Evolutionary conservation across 805 yeast species (phyloP).

Genomic region (Candida lessepsii): DNA sequence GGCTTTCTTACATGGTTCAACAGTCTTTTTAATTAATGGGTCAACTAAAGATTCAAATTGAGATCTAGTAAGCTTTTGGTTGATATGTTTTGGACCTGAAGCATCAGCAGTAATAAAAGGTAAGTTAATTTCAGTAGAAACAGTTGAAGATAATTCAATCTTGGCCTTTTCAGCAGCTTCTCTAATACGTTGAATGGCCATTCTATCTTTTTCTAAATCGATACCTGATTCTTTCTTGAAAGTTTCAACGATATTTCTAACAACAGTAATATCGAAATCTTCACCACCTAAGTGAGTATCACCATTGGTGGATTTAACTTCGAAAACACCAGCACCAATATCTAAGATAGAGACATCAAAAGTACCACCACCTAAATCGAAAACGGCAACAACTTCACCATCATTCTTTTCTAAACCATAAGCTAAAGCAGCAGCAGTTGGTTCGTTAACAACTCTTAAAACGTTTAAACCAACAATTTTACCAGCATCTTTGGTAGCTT

Average conservation of each 20-base stretch:
- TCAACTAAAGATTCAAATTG: conserved; percentile 68
- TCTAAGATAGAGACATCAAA: conserved; percentile 95
- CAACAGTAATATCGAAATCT: conserved; percentile 84
- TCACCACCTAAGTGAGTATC: conserved; percentile 93
- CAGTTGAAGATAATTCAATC: conserved; percentile 77
- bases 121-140: conserved; percentile 70
- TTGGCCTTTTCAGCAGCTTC: conserved; percentile 90
- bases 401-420: conserved; percentile 86
- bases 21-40: conserved; percentile 67
- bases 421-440: conserved; percentile 92
- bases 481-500: conserved; percentile 96
- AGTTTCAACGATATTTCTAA: conserved; percentile 75
- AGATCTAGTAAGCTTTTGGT: conserved; percentile 64
- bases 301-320: conserved; percentile 97
- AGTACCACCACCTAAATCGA: conserved; percentile 99
- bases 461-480: conserved; percentile 93
- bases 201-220: conserved; percentile 62
- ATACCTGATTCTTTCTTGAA: conserved; percentile 75
- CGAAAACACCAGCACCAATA: conserved; percentile 96
- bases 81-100: conserved; percentile 75
- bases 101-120: conserved; percentile 90
- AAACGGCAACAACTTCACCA: conserved; percentile 86
- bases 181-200: conserved; percentile 83
- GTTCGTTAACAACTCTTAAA: conserved; percentile 86
- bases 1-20: conserved; percentile 78